Evolutionary conservation across 176 grass and related monocot genomes (phyloP).

Genomic region (Lolium rigidum): DNA sequence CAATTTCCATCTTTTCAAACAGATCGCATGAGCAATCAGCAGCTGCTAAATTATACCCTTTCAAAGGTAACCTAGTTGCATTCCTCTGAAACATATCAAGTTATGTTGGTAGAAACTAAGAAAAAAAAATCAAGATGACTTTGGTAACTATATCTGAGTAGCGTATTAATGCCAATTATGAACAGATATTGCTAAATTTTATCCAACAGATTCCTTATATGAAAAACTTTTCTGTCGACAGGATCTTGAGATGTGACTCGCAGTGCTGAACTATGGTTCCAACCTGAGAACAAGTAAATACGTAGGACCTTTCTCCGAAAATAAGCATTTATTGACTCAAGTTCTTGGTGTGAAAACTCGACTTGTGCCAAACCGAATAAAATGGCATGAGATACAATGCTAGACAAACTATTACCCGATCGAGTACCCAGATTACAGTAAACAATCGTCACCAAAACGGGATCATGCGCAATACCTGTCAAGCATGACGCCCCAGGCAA

Average conservation of each 20-base stretch:
- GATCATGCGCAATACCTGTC: conserved; percentile 48
- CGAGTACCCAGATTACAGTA: not conserved
- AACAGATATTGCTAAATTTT: not conserved
- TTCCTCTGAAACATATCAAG: not conserved
- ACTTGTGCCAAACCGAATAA: not conserved
- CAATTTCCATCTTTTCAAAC: not conserved
- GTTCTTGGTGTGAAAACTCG: not conserved
- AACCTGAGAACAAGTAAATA: not conserved
- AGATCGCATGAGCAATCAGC: not conserved
- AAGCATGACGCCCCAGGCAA: conserved; percentile 88
- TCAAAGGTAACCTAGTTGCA: not conserved
- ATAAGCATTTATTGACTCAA: not conserved
- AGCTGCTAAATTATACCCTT: not conserved
- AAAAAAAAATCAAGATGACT: conserved; percentile 5
- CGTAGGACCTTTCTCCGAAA: not conserved
- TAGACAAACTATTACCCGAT: not conserved
- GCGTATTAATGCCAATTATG: not conserved
- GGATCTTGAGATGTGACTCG: not conserved
- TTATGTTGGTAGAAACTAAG: not conserved
- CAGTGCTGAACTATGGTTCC: not conserved
- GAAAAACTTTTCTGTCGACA: not conserved
- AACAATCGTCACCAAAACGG: not conserved
- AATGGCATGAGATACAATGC: not conserved
- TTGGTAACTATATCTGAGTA: not conserved
- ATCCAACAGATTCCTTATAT: not conserved